Base-by-base conservation (phyloP, 2,329 filamentous ascomycete species). In the Zymoseptoria crescenta region DNA sequence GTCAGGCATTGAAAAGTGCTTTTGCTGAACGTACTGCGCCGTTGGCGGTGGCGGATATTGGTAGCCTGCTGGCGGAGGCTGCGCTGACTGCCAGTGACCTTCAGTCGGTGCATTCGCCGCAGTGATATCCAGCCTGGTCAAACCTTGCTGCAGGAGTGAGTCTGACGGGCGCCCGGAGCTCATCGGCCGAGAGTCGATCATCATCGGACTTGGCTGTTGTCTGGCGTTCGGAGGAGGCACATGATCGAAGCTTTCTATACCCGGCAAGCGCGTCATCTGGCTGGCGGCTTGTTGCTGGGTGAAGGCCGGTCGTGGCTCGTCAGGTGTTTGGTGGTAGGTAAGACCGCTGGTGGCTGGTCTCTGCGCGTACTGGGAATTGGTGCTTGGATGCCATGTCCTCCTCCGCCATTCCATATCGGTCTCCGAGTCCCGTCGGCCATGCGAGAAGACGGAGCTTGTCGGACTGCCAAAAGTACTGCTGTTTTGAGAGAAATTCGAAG, bases 231-330 rank as follows among this genome's bases (percentile, higher is more conserved):
- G 82, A 59, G 83, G 82, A 27, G 85, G 87, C 24, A 89, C 79
- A 58, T 89, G 86, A 69, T 93, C 91, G 67, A 96, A 96, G 16
- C 90, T 95, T 72, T 96, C 91, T 65, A 96, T 96, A 13, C 92
- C 91, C 0, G 92, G 92, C 13, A 96, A 80, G 48, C 90, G 85
- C 13, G 90, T 78, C 4, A 80, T 82, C 66, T 87, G 85, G 55
- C 75, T 69, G 73, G 79, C 72, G 75, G 84, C 65, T 73, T 82
- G 70, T 74, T 83, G 72, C 69, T 81, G 70, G 59, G 81, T 69
- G 76, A 82, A 74, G 69, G 83, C 68, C 71, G 84, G 71, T 75
- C 83, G 74, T 76, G 84, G 70, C 73, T 84, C 68, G 67, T 86
- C 83, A 5, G 88, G 85, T 4, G 85, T 90, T 62, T 89, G 84